These are phyloP conservation scores for Hyparrhenia diplandra DNA, from an alignment of 176 grass and related monocot species.

Conservation along the genomic window DNA sequence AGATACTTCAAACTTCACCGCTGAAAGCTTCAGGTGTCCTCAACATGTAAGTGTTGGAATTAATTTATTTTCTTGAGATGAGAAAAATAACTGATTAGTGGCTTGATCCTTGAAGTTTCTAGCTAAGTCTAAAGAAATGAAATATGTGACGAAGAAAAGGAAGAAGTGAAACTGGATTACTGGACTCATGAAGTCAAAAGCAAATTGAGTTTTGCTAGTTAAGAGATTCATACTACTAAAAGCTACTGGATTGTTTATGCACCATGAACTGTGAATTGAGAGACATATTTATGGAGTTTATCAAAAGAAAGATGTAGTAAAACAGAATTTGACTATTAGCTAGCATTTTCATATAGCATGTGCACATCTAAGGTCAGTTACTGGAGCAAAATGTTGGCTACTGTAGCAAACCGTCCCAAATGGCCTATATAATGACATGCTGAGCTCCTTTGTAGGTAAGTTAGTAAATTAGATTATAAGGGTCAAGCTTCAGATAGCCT, in stretches of 20 bases:
- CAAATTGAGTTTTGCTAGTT: too few species aligned
- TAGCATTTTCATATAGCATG: not conserved
- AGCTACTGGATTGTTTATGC: not conserved
- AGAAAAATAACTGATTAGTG: too few species aligned
- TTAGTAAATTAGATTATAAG: not conserved
- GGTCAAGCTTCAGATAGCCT: not conserved
- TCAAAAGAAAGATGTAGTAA: not conserved
- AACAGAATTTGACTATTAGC: not conserved
- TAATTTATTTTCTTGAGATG: too few species aligned
- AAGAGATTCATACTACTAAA: too few species aligned
- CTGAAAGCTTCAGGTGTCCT: slow-evolving; percentile 65
- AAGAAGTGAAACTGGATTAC: too few species aligned
- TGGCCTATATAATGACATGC: not conserved
- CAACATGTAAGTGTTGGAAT: slow-evolving; percentile 52
- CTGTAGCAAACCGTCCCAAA: not conserved
- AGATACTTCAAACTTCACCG: slow-evolving; percentile 30
- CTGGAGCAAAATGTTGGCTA: not conserved
- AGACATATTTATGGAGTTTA: not conserved
- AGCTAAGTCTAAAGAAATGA: too few species aligned
- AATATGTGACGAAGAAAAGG: too few species aligned
- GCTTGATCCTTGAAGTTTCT: too few species aligned
- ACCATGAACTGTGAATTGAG: not conserved
- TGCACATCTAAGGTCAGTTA: not conserved
- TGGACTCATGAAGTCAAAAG: too few species aligned
- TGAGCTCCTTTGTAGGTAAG: not conserved